A percentile compares a stretch with the other conserved stretches of the same genome.
phyloP scores from a whole-genome alignment of 345 rosid genomes.

The Stellera chamaejasme region DNA sequence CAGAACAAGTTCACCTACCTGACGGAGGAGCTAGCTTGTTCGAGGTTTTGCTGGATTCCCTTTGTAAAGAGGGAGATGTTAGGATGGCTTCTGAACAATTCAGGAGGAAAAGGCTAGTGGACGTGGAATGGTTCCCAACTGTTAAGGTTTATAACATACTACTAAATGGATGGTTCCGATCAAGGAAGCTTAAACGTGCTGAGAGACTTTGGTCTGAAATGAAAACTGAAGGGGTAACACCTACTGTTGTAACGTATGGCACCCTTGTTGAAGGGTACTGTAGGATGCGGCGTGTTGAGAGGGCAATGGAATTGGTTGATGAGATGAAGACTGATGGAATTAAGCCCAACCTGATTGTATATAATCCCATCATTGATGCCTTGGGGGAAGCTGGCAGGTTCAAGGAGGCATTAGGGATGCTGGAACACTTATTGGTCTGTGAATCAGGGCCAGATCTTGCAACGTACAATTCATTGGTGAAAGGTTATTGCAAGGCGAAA shows the following conservation, averaged over 20 bases:
- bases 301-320: constrained; percentile 52
- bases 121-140: constrained; percentile 45
- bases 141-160: constrained; percentile 55
- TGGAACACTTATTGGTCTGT: constrained; percentile 56
- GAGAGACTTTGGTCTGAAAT: constrained; percentile 70
- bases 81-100: constrained; percentile 47
- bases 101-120: constrained; percentile 24
- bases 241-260: constrained; percentile 65
- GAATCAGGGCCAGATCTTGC: constrained; percentile 63
- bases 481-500: constrained; percentile 68
- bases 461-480: constrained; percentile 75
- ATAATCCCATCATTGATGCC: constrained; percentile 72
- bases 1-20: constrained; percentile 21
- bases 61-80: constrained; percentile 73
- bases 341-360: constrained; percentile 45
- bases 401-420: constrained; percentile 55
- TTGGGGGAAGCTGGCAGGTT: constrained; percentile 70
- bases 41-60: constrained; percentile 70
- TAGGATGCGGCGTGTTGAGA: constrained; percentile 52
- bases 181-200: constrained; percentile 55
- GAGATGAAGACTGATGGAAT: constrained; percentile 63
- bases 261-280: constrained; percentile 83
- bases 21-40: constrained; percentile 34
- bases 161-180: constrained; percentile 77
- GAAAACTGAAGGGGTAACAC: constrained; percentile 44